These are phyloP conservation scores for Thalassiosira exigua DNA, from an alignment of 352 stramenopile species.

Conservation along the genomic window DNA sequence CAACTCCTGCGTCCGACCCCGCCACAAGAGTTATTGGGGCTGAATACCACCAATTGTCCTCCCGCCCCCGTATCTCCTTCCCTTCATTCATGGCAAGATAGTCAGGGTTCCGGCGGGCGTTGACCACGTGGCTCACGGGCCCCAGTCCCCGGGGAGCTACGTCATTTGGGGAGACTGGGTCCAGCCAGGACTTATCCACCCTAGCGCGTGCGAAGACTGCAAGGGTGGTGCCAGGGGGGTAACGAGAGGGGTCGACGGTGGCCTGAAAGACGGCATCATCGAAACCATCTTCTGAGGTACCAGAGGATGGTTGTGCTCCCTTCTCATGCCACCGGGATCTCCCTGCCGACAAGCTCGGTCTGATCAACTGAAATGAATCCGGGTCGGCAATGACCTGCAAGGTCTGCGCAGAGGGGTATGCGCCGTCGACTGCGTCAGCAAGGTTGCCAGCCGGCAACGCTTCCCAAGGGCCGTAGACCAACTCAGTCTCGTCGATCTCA, in stretches of 20 bases:
- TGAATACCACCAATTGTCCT: conserved; percentile 70
- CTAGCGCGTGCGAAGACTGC: conserved; percentile 69
- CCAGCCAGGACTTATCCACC: conserved; percentile 78
- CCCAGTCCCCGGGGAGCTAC: conserved; percentile 34
- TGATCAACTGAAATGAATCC: background rate
- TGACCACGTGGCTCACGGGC: conserved; percentile 82
- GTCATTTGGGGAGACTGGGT: conserved; percentile 18
- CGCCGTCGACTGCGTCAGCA: conserved; percentile 32
- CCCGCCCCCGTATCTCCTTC: conserved; percentile 67
- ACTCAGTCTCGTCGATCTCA: conserved; percentile 59
- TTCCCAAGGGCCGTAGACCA: conserved; percentile 59
- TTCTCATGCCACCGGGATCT: conserved; percentile 49
- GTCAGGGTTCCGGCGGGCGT: conserved; percentile 77
- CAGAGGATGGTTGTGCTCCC: conserved; percentile 42
- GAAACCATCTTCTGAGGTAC: conserved; percentile 7
- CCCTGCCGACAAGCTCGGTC: conserved; percentile 15
- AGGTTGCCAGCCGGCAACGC: conserved; percentile 38
- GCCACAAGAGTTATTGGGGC: conserved; percentile 62
- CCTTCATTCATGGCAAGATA: conserved; percentile 67
- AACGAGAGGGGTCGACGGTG: conserved; percentile 58
- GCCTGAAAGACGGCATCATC: conserved; percentile 55
- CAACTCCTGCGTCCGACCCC: conserved; percentile 16
- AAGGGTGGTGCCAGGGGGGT: conserved; percentile 50
- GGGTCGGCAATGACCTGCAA: conserved; percentile 22
- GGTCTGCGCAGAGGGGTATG: conserved; percentile 44